Evolutionary conservation across 2,329 filamentous ascomycete species (phyloP), one percentile per base, ranked within the genome.

Genomic region (Cytospora mali): DNA sequence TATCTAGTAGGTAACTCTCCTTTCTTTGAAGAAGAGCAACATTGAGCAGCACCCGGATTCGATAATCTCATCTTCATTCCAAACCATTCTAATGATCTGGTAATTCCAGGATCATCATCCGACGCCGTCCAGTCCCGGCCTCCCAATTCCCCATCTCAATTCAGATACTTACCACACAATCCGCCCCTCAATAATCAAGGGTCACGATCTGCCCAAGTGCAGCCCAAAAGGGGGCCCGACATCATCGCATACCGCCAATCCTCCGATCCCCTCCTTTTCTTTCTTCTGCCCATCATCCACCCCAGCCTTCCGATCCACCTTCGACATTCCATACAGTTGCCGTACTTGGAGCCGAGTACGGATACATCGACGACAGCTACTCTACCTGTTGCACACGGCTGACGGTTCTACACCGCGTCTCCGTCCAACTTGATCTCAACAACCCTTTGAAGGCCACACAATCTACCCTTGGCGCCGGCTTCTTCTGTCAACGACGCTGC

Each of bases 191-290:
- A n/a, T 7, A 46, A 46, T 18, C 16, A 21, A 46, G n/a, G 42
- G 42, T 49, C 58, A 33, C 39, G 58, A 60, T 52, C 58, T 52
- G 50, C 58, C 50, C 35, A 54, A 54, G 50, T 16, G 50, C 58
- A 48, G 58, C 58, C 58, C 58, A 60, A 60, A 25, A 51, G 21
- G 39, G 58, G 42, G 42, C 42, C 42, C 42, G 42, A 46, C 42
- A 46, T 21, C 42, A 46, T 46, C n/a, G 42, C 10, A 46, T 46
- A 46, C 42, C 42, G 42, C 42, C 21, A 46, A 46, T 46, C 42
- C 42, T 46, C 42, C 7, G 42, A 23, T 46, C 42, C 42, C 42
- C 42, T 46, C 42, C 42, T 46, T 46, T 46, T n/a, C 42, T 46
- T 46, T 46, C 42, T 46, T 46, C 42, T 46, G 42, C 42, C 21